Conservation (phyloP, 2,329 filamentous ascomycete genomes). For the Xylariaceae sp. region DNA sequence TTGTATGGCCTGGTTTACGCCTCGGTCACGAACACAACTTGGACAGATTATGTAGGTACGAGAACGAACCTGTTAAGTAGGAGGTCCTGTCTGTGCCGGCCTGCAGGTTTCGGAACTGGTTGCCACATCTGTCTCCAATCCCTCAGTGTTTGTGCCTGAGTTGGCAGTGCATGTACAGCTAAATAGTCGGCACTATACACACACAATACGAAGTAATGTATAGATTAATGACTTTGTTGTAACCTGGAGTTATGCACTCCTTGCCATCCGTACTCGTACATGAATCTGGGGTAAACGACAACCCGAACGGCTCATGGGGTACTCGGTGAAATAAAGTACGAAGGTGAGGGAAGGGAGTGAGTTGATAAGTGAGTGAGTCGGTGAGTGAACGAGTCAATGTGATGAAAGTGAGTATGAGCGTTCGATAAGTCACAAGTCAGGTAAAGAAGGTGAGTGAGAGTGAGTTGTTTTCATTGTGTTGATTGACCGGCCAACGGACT, state of each 20-base stretch:
- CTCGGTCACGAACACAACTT: background rate
- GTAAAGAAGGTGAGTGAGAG: background rate
- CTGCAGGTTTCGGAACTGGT: constrained; percentile 16
- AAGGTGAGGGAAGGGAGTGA: background rate
- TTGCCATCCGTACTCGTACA: background rate
- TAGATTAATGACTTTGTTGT: background rate
- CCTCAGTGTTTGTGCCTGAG: constrained; percentile 1
- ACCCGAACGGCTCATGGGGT: background rate
- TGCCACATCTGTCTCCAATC: constrained; percentile 6
- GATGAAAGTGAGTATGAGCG: too few species aligned
- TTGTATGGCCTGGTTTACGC: background rate
- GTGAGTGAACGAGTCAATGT: background rate
- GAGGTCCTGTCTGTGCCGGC: background rate
- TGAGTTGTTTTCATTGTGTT: constrained; percentile 15
- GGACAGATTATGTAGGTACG: background rate
- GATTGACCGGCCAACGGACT: constrained; percentile 15
- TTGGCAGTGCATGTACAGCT: constrained; percentile 2
- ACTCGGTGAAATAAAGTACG: background rate
- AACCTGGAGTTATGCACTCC: background rate
- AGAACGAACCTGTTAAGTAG: background rate
- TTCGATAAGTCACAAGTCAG: too few species aligned
- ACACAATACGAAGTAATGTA: background rate
- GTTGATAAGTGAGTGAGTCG: background rate
- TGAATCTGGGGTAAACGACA: background rate
- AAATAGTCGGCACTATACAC: background rate